These are phyloP conservation scores for Calycina herbarum DNA, from an alignment of 2,329 filamentous ascomycete species.

Conservation along the genomic window DNA sequence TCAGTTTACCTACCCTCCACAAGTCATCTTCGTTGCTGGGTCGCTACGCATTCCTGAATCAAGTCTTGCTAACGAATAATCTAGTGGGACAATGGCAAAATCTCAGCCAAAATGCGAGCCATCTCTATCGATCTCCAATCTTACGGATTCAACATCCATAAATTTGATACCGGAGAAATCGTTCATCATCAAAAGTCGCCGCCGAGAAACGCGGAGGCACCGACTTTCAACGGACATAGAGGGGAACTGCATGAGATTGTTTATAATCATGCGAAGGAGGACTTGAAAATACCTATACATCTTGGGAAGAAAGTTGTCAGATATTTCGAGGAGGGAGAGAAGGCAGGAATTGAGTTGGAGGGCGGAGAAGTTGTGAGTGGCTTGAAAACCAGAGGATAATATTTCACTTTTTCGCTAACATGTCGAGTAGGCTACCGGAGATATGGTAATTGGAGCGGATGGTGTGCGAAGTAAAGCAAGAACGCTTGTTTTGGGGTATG, in stretches of 20 bases:
- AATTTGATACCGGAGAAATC: constrained; percentile 35
- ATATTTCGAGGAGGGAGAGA: constrained; percentile 49
- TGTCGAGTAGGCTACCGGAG: constrained; percentile 40
- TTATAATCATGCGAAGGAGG: constrained; percentile 49
- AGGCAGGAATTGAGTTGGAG: constrained; percentile 47
- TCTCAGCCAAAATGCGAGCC: constrained; percentile 34
- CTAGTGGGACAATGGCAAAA: constrained; percentile 48
- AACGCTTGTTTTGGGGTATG: constrained; percentile 51
- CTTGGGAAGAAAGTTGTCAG: constrained; percentile 50
- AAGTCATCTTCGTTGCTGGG: too few relatives aligned
- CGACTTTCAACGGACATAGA: constrained; percentile 48
- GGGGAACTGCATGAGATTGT: constrained; percentile 56
- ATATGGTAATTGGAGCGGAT: constrained; percentile 55
- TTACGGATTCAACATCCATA: constrained; percentile 52
- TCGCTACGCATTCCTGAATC: too few relatives aligned
- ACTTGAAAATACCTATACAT: constrained; percentile 52
- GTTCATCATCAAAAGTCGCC: constrained; percentile 45
- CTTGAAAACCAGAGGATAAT: neutral
- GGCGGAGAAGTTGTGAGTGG: constrained; percentile 33
- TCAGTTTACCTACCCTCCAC: neutral
- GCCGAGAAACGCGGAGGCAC: constrained; percentile 33
- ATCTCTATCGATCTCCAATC: constrained; percentile 30
- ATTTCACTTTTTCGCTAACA: constrained; percentile 16
- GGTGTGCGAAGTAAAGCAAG: constrained; percentile 55
- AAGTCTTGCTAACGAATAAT: neutral